Conservation (phyloP, 2,329 filamentous ascomycete genomes). For the Metarhizium robertsii region DNA sequence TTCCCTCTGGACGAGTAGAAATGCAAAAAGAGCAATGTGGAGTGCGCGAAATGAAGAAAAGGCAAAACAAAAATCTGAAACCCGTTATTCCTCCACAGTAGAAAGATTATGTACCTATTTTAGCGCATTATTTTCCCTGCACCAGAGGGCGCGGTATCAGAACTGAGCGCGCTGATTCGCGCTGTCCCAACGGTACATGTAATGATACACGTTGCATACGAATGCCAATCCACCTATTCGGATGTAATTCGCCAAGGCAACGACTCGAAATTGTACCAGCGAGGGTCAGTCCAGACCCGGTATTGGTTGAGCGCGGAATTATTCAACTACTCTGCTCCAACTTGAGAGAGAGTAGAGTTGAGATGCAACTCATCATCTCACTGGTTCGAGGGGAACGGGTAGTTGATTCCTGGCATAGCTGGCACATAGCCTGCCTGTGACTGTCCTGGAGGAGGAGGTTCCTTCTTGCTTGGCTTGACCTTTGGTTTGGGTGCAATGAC, state of each 20-base stretch:
- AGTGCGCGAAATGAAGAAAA: not conserved
- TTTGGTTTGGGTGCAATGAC: constrained; percentile 28
- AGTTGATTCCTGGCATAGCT: constrained; percentile 19
- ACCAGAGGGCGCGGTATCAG: not conserved
- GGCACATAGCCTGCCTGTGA: constrained; percentile 6
- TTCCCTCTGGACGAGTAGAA: not conserved
- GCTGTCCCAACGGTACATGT: not conserved
- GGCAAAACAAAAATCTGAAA: not conserved
- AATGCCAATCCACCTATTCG: not conserved
- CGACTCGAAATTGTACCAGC: not conserved
- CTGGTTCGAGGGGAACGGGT: constrained; percentile 13
- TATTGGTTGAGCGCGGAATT: not conserved
- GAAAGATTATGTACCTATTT: not conserved
- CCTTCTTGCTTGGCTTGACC: constrained; percentile 25
- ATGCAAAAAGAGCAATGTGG: not conserved
- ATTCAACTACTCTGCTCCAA: not conserved
- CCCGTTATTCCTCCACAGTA: not conserved
- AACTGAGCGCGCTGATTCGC: not conserved
- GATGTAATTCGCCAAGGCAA: not conserved
- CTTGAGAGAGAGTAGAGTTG: not conserved
- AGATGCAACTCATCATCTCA: not conserved
- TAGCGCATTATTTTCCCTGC: not conserved
- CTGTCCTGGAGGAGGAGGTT: constrained; percentile 10
- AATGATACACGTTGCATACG: not conserved
- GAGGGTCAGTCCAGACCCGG: not conserved